A percentile compares a stretch with the other conserved stretches of the same genome.
Conservation (phyloP, 179 eudicot species). For the Corrigiola litoralis region DNA sequence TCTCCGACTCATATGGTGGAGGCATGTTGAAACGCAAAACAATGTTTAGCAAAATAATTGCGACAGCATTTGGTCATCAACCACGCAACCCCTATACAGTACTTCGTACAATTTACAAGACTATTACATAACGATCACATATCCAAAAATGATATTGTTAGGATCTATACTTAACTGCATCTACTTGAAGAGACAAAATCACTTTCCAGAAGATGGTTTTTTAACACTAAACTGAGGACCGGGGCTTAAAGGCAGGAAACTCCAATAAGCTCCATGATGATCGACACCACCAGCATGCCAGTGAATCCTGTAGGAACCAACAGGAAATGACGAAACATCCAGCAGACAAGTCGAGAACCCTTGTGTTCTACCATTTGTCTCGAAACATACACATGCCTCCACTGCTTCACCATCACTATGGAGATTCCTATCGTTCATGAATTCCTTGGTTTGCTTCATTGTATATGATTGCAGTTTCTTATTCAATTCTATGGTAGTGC, state of each 20-base stretch:
- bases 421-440: constrained; percentile 1
- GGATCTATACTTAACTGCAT: too few relatives aligned
- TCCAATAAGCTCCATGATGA: constrained; percentile 56
- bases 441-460: constrained; percentile 25
- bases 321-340: constrained; percentile 59
- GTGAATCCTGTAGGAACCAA: constrained; percentile 55
- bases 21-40: too few relatives aligned
- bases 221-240: constrained; percentile 50
- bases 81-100: too few relatives aligned
- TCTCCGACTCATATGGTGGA: too few relatives aligned
- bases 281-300: constrained; percentile 71
- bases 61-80: too few relatives aligned
- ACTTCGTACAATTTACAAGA: too few relatives aligned
- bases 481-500: constrained; percentile 43
- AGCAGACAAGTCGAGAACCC: constrained; percentile 87
- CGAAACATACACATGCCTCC: constrained; percentile 43
- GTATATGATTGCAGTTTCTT: constrained; percentile 46
- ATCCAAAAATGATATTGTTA: too few relatives aligned
- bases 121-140: too few relatives aligned
- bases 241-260: constrained; percentile 44
- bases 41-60: too few relatives aligned
- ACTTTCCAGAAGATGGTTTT: constrained; percentile 6
- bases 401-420: constrained; percentile 18
- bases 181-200: too few relatives aligned
- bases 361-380: constrained; percentile 52